phyloP scores from a whole-genome alignment of 1,284 basidiomycete species.

The Fomitiporia mediterranea region DNA sequence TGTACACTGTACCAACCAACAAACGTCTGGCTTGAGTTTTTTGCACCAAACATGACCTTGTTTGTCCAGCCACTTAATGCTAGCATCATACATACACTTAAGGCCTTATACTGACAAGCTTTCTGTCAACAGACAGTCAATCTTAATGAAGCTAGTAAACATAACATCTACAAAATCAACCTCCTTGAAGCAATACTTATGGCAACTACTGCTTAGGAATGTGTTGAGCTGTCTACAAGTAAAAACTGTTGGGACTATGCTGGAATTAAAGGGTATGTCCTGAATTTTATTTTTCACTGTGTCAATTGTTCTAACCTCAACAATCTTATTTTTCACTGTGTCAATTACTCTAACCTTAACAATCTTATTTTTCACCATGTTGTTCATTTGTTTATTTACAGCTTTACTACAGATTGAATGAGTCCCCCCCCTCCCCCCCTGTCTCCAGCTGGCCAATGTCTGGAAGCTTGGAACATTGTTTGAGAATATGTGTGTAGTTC shows the following conservation, averaged over 20 bases:
- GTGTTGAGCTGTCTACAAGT: slow-evolving; percentile 28
- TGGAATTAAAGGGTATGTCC: neutral
- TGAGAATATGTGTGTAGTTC: neutral
- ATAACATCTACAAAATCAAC: slow-evolving; percentile 34
- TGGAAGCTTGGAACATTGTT: neutral
- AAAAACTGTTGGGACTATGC: slow-evolving; percentile 33
- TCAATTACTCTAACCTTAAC: too few relatives aligned
- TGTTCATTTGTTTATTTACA: neutral
- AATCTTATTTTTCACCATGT: neutral
- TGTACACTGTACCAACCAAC: slow-evolving; percentile 11
- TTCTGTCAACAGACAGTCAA: slow-evolving; percentile 30
- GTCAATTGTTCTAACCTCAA: too few relatives aligned
- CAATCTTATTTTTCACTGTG: too few relatives aligned
- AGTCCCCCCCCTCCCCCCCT: neutral
- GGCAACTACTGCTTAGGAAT: slow-evolving; percentile 29
- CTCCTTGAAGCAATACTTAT: slow-evolving; percentile 32
- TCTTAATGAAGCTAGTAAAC: slow-evolving; percentile 29
- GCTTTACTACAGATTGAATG: neutral
- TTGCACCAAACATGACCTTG: slow-evolving; percentile 29
- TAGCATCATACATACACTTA: slow-evolving; percentile 30
- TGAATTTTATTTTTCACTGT: neutral
- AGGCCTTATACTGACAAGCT: slow-evolving; percentile 25
- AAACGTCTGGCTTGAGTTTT: slow-evolving; percentile 27
- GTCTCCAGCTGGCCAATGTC: neutral
- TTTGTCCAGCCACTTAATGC: slow-evolving; percentile 30